Conservation (phyloP, 495 filamentous ascomycete genomes). For the Trichoderma orchidacearum region DNA sequence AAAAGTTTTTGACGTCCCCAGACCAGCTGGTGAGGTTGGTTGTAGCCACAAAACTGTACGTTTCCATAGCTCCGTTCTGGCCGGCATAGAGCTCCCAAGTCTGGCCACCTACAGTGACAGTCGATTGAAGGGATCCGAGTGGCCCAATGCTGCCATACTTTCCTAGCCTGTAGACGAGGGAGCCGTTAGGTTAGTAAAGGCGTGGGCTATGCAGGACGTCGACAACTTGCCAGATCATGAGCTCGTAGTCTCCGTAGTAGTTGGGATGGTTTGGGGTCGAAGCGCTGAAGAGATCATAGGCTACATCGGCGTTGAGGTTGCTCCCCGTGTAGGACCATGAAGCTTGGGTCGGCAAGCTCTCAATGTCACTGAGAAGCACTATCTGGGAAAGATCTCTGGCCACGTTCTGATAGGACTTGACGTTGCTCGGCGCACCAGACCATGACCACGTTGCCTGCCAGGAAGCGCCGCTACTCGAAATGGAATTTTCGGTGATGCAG, state of each 20-base stretch:
- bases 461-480: conserved; percentile 14
- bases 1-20: conserved; percentile 30
- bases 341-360: conserved; percentile 22
- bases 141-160: conserved; percentile 19
- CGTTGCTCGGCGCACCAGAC: conserved; percentile 22
- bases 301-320: conserved; percentile 27
- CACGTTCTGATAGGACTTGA: conserved; percentile 33
- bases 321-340: conserved; percentile 26
- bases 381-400: conserved; percentile 15
- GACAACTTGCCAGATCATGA: conserved; percentile 33
- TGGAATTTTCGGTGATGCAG: conserved; percentile 25
- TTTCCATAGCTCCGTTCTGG: conserved; percentile 22
- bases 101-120: conserved; percentile 16
- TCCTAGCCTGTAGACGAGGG: background rate
- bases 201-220: no score
- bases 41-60: conserved; percentile 30
- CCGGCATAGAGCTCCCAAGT: conserved; percentile 27
- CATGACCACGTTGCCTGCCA: conserved; percentile 31
- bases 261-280: conserved; percentile 29
- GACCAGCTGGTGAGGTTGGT: background rate
- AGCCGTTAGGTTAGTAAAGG: background rate
- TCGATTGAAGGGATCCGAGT: conserved; percentile 21
- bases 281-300: conserved; percentile 35
- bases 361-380: conserved; percentile 17
- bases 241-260: conserved; percentile 31